These are phyloP conservation scores for Clavispora asparagi DNA, from an alignment of 805 yeast species.

Conservation along the genomic window DNA sequence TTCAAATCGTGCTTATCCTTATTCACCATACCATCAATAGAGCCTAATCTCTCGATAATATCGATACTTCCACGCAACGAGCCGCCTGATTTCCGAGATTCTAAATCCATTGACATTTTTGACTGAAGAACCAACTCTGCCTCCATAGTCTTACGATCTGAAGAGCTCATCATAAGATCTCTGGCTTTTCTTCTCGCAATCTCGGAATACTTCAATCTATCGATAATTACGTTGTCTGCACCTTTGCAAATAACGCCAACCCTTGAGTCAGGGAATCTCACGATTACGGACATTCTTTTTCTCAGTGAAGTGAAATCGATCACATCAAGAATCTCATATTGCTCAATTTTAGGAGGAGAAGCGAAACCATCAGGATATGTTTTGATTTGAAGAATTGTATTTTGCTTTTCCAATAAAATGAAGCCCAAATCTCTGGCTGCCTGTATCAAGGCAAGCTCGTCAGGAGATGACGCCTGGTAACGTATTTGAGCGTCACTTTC, in stretches of 20 bases:
- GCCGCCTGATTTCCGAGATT: constrained; percentile 26
- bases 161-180: constrained; percentile 55
- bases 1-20: constrained; percentile 49
- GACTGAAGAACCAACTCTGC: constrained; percentile 68
- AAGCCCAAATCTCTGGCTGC: constrained; percentile 96
- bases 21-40: constrained; percentile 47
- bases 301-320: constrained; percentile 85
- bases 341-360: constrained; percentile 54
- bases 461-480: constrained; percentile 95
- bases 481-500: constrained; percentile 46
- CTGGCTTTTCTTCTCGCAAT: constrained; percentile 58
- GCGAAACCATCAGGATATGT: constrained; percentile 83
- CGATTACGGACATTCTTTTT: constrained; percentile 90
- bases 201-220: constrained; percentile 54
- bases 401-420: constrained; percentile 68
- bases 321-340: constrained; percentile 69
- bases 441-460: constrained; percentile 85
- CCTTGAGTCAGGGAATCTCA: constrained; percentile 69
- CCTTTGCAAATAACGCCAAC: constrained; percentile 86
- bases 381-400: constrained; percentile 56
- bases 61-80: constrained; percentile 25
- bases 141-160: constrained; percentile 66
- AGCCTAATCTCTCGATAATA: constrained; percentile 21
- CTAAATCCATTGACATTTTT: constrained; percentile 34
- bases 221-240: constrained; percentile 87